Percentiles rank a stretch among this genome's conserved stretches.
phyloP scores from a whole-genome alignment of 75 land plant genomes.

The Isoetes taiwanensis region DNA sequence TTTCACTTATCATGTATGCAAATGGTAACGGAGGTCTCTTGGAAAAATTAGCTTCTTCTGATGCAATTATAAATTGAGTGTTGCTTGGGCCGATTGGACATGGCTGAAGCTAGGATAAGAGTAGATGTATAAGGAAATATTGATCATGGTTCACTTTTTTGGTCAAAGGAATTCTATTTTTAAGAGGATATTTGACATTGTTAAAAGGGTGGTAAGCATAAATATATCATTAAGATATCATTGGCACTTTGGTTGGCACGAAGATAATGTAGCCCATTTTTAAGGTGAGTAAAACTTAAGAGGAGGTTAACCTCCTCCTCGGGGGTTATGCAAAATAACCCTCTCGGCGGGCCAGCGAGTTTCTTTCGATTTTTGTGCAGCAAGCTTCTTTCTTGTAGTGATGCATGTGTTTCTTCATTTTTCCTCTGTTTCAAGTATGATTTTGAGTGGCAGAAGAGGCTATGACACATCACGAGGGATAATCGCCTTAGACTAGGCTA shows the following conservation, averaged over 20 bases:
- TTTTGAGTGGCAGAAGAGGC: too few species aligned
- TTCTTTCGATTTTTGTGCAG: too few species aligned
- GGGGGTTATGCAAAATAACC: too few species aligned
- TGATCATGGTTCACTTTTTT: slow-evolving; percentile 91
- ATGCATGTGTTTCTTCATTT: too few species aligned
- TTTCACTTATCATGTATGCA: slow-evolving; percentile 91
- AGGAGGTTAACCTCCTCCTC: too few species aligned
- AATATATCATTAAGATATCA: slow-evolving; percentile 94
- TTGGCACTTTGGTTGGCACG: slow-evolving; percentile 94
- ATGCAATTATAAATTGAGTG: slow-evolving; percentile 86
- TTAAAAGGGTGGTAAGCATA: slow-evolving; percentile 77
- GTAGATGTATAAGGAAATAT: slow-evolving; percentile 92
- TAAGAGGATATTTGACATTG: slow-evolving; percentile 64
- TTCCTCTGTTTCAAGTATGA: too few species aligned
- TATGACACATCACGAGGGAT: too few species aligned
- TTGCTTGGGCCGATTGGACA: slow-evolving; percentile 98
- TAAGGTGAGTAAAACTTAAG: slow-evolving; percentile 79
- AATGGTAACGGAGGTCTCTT: slow-evolving; percentile 93
- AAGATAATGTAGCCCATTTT: slow-evolving; percentile 98
- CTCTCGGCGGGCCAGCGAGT: too few species aligned
- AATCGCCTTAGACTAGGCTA: too few species aligned
- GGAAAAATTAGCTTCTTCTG: slow-evolving; percentile 73
- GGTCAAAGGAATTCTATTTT: slow-evolving; percentile 79
- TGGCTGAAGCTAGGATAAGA: slow-evolving; percentile 86
- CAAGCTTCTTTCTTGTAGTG: too few species aligned